phyloP scores from a whole-genome alignment of 1,139 yeast species.

The Pneumocystis wakefieldiae region DNA sequence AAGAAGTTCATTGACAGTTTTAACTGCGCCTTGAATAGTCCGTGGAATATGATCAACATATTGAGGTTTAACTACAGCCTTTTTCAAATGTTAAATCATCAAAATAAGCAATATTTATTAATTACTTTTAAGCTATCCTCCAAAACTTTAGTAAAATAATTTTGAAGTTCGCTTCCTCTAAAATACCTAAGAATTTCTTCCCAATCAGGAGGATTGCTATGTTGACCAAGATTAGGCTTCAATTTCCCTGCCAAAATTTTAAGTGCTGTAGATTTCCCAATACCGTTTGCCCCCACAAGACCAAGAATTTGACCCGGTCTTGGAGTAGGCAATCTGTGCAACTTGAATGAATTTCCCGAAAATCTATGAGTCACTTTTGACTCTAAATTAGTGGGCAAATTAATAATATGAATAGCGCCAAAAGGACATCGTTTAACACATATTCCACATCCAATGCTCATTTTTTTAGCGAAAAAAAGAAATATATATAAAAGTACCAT shows the following conservation, averaged over 20 bases:
- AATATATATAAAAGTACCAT: conserved; percentile 29
- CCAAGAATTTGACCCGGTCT: conserved; percentile 98
- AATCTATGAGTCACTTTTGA: conserved; percentile 89
- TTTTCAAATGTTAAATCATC: conserved; percentile 18
- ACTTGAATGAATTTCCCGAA: conserved; percentile 92
- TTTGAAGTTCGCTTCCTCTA: conserved; percentile 95
- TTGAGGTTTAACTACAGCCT: conserved; percentile 93
- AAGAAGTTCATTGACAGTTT: conserved; percentile 72
- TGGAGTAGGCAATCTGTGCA: conserved; percentile 94
- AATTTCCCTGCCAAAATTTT: conserved; percentile 97
- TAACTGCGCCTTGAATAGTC: conserved; percentile 82
- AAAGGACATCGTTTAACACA: conserved; percentile 97
- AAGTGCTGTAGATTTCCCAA: conserved; percentile 95
- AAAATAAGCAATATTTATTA: neutral
- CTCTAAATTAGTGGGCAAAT: conserved; percentile 88
- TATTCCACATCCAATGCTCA: conserved; percentile 89
- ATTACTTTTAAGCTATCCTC: conserved; percentile 54
- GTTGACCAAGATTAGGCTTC: conserved; percentile 88
- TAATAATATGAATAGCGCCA: conserved; percentile 89
- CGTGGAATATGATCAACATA: conserved; percentile 94
- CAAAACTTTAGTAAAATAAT: conserved; percentile 80
- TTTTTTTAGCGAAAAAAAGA: neutral
- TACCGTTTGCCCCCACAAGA: conserved; percentile 96
- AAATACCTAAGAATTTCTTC: conserved; percentile 76
- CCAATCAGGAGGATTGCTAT: conserved; percentile 96